phyloP scores from a whole-genome alignment of 2,329 filamentous ascomycete species.

The Thielaviopsis musarum region DNA sequence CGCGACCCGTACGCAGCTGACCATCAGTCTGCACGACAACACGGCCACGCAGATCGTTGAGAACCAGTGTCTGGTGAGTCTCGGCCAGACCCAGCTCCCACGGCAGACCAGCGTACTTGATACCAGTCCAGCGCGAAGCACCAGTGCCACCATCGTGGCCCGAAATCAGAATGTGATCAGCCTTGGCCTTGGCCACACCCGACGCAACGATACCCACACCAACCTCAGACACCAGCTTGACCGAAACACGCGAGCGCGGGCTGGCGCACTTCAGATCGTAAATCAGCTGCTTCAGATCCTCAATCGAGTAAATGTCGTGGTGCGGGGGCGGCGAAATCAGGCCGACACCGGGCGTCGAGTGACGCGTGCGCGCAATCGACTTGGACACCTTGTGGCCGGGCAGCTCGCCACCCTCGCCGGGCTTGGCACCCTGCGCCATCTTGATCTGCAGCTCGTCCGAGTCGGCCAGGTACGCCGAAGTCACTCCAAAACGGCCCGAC shows the following conservation, averaged over 20 bases:
- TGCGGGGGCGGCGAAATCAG: conserved; percentile 91
- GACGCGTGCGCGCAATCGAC: conserved; percentile 82
- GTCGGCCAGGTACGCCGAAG: conserved; percentile 83
- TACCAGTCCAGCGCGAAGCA: conserved; percentile 94
- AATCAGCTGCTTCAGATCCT: conserved; percentile 93
- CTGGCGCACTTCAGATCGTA: conserved; percentile 96
- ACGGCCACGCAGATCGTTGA: conserved; percentile 90
- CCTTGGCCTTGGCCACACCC: conserved; percentile 93
- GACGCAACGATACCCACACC: conserved; percentile 96
- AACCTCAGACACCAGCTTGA: conserved; percentile 94
- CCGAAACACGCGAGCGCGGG: conserved; percentile 77
- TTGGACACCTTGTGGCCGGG: conserved; percentile 93
- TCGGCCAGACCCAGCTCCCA: conserved; percentile 96
- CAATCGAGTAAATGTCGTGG: conserved; percentile 97
- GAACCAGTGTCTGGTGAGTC: conserved; percentile 87
- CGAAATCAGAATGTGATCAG: conserved; percentile 90
- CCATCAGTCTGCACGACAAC: conserved; percentile 94
- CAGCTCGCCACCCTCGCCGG: conserved; percentile 91
- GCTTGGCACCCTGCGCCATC: conserved; percentile 98
- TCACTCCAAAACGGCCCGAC: conserved; percentile 90
- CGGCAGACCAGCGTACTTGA: conserved; percentile 92
- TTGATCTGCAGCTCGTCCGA: conserved; percentile 96
- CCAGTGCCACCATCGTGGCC: conserved; percentile 94
- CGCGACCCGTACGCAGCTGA: conserved; percentile 79
- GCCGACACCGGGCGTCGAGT: conserved; percentile 91